Conservation (phyloP, 106 monocot genomes). For the Apostasia shenzhenica region DNA sequence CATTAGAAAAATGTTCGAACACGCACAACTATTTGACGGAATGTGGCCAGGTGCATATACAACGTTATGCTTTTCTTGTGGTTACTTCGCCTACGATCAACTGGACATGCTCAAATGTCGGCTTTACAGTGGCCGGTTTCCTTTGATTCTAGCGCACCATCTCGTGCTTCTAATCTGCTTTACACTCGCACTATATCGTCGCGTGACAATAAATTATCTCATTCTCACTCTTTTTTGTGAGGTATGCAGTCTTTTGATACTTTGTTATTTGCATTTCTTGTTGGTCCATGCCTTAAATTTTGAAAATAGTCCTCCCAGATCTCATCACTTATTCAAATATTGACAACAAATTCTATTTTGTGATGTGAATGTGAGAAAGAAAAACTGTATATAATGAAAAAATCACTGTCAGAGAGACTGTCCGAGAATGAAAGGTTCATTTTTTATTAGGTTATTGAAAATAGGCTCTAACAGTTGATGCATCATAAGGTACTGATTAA, state of each 20-base stretch:
- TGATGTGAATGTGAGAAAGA: too few species aligned
- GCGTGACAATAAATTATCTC: slow-evolving; percentile 92
- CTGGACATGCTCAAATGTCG: slow-evolving; percentile 83
- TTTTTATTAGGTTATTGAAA: too few species aligned
- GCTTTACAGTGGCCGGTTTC: slow-evolving; percentile 85
- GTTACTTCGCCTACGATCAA: slow-evolving; percentile 99
- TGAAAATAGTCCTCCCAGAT: too few species aligned
- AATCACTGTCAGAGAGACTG: too few species aligned
- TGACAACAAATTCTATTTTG: too few species aligned
- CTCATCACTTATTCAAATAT: too few species aligned
- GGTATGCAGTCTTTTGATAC: slow-evolving; percentile 31
- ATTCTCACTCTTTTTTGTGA: slow-evolving; percentile 91
- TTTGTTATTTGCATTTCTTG: background rate
- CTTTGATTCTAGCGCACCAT: slow-evolving; percentile 89
- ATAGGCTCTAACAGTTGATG: too few species aligned
- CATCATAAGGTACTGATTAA: too few species aligned
- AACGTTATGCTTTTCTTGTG: slow-evolving; percentile 86
- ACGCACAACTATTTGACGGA: slow-evolving; percentile 55
- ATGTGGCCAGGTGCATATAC: slow-evolving; percentile 82
- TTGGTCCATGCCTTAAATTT: slow-evolving; percentile 5
- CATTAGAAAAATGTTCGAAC: slow-evolving; percentile 47
- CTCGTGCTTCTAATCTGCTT: slow-evolving; percentile 82
- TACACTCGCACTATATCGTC: slow-evolving; percentile 77
- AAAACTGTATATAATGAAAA: too few species aligned
- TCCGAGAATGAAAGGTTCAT: too few species aligned